phyloP scores from a whole-genome alignment of 2,329 filamentous ascomycete genomes.

The Metarhizium rileyi region DNA sequence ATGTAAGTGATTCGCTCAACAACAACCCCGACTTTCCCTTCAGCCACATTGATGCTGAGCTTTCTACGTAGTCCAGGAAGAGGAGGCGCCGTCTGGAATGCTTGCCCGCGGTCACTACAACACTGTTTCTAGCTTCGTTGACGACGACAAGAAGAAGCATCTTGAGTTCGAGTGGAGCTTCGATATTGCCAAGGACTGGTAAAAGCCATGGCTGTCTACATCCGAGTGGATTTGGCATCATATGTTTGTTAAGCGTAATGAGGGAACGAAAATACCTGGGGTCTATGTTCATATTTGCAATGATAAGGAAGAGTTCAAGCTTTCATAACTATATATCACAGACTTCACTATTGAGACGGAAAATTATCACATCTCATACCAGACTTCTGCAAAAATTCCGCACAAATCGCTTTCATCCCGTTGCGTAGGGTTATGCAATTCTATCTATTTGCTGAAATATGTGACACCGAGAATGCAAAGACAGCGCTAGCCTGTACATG shows the following conservation, averaged over 20 bases:
- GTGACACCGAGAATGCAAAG: not conserved
- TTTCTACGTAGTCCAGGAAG: constrained; percentile 59
- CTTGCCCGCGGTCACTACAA: constrained; percentile 84
- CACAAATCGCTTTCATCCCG: not conserved
- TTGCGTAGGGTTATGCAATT: constrained; percentile 11
- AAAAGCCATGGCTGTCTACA: constrained; percentile 17
- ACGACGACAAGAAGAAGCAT: constrained; percentile 88
- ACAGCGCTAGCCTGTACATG: not conserved
- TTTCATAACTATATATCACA: not conserved
- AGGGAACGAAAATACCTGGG: constrained; percentile 11
- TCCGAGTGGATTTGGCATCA: constrained; percentile 1
- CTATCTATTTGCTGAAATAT: constrained; percentile 9
- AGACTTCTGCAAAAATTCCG: not conserved
- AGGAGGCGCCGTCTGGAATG: constrained; percentile 89
- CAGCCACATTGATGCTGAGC: not conserved
- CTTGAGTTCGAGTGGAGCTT: constrained; percentile 94
- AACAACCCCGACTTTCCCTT: not conserved
- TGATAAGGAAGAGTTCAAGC: not conserved
- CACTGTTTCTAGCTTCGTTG: constrained; percentile 80
- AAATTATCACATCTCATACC: not conserved
- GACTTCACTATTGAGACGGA: not conserved
- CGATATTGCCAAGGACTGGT: constrained; percentile 96
- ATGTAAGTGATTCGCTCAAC: constrained; percentile 50
- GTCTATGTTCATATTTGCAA: not conserved
- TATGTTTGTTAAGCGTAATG: constrained; percentile 10